These are phyloP conservation scores for Pueraria montana DNA, from an alignment of 306 rosid genomes.

Conservation along the genomic window DNA sequence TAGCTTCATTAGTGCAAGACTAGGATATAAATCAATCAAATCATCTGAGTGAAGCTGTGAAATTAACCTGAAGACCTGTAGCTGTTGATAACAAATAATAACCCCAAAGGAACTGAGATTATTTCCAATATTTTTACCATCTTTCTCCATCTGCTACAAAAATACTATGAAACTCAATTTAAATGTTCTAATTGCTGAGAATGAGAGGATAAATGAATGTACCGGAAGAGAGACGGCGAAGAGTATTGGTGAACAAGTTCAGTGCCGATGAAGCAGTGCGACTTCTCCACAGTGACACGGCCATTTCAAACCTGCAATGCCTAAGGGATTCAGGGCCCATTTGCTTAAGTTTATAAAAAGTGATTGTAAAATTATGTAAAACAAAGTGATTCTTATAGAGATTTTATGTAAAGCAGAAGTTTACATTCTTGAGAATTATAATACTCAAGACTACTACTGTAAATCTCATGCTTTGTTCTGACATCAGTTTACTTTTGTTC, in stretches of 20 bases:
- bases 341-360: background rate
- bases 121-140: background rate
- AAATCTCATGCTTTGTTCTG: too few species aligned
- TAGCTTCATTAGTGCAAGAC: background rate
- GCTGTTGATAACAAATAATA: background rate
- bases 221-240: constrained; percentile 47
- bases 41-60: background rate
- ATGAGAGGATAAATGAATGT: background rate
- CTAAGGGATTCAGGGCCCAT: background rate
- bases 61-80: background rate
- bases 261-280: constrained; percentile 27
- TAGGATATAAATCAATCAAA: constrained; percentile 7
- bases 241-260: constrained; percentile 36
- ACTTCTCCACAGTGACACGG: constrained; percentile 28
- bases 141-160: constrained; percentile 10
- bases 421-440: too few species aligned
- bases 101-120: background rate
- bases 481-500: too few species aligned
- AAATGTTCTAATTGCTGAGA: background rate
- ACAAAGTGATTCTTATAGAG: background rate
- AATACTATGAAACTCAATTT: background rate
- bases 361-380: background rate
- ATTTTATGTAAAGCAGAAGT: background rate
- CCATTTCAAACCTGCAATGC: constrained; percentile 38
- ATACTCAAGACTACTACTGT: too few species aligned